Conservation (phyloP, 345 rosid species). For the Gynandropsis gynandra region DNA sequence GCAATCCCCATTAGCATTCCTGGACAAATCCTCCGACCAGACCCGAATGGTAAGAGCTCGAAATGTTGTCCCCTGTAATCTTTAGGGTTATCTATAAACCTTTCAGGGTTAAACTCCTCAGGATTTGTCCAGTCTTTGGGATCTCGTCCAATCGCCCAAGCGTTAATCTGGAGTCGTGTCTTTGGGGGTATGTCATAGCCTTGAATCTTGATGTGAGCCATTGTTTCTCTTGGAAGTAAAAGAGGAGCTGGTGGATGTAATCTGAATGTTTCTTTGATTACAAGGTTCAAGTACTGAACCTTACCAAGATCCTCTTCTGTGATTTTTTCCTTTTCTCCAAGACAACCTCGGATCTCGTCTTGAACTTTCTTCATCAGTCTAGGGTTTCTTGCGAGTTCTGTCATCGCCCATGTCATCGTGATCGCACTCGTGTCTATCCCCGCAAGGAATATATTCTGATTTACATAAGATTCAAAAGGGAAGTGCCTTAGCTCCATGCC, state of each 20-base stretch:
- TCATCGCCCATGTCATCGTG: constrained; percentile 31
- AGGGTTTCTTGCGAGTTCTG: constrained; percentile 41
- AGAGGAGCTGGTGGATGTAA: constrained; percentile 52
- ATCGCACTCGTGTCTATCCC: constrained; percentile 27
- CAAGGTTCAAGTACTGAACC: constrained; percentile 37
- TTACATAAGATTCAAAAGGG: background rate
- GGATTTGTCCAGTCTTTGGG: constrained; percentile 36
- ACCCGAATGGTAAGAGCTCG: constrained; percentile 52
- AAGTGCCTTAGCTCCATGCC: no score
- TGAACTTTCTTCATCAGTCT: constrained; percentile 33
- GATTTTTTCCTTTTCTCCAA: constrained; percentile 30
- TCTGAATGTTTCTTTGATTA: constrained; percentile 47
- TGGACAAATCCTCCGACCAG: constrained; percentile 47
- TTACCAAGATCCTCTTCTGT: constrained; percentile 36
- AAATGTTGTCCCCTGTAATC: constrained; percentile 42
- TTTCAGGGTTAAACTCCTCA: constrained; percentile 37
- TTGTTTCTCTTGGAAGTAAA: constrained; percentile 49
- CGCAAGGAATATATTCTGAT: constrained; percentile 23
- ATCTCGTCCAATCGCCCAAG: constrained; percentile 38
- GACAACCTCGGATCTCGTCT: constrained; percentile 30
- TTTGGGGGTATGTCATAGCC: constrained; percentile 41
- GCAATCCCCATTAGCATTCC: no score
- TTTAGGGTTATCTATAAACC: constrained; percentile 29
- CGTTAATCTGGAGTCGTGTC: constrained; percentile 24
- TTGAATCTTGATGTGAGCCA: constrained; percentile 31